Evolutionary conservation across 768 basidiomycete species (phyloP).

Genomic region (Pleurotus eryngii): DNA sequence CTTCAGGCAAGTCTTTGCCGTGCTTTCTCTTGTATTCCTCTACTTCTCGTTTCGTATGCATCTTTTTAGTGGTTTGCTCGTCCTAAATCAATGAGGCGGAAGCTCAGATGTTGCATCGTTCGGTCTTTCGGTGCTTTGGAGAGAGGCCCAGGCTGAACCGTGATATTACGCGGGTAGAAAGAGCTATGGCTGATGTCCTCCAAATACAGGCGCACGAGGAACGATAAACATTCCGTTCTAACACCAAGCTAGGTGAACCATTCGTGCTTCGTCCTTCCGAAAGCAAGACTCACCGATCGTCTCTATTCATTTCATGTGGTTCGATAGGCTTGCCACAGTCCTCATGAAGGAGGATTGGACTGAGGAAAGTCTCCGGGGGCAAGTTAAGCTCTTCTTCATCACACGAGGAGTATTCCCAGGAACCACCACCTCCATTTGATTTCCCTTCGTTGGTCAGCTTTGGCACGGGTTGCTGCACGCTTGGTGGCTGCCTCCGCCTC

Average conservation of each 20-base stretch:
- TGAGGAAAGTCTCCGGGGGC: constrained; percentile 19
- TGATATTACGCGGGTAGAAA: constrained; percentile 33
- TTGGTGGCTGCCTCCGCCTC: background rate
- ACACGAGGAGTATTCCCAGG: background rate
- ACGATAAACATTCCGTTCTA: constrained; percentile 37
- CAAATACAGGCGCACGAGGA: constrained; percentile 34
- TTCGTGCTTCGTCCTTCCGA: background rate
- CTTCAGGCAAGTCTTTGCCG: background rate
- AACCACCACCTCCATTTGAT: background rate
- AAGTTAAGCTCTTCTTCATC: background rate
- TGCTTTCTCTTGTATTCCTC: background rate
- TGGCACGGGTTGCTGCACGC: background rate
- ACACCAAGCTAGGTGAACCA: background rate
- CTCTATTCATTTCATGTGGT: constrained; percentile 22
- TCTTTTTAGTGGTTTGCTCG: background rate
- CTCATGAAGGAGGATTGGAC: constrained; percentile 42
- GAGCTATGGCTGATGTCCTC: constrained; percentile 35
- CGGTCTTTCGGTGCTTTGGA: constrained; percentile 13
- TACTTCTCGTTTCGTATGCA: background rate
- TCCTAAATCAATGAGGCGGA: constrained; percentile 42
- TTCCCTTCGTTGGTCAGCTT: background rate
- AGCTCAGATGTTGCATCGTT: constrained; percentile 21
- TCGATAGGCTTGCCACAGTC: constrained; percentile 34
- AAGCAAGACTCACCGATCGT: constrained; percentile 31
- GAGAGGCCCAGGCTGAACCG: constrained; percentile 33